Conservation (phyloP, 306 rosid genomes). For the Medicago lupulina region DNA sequence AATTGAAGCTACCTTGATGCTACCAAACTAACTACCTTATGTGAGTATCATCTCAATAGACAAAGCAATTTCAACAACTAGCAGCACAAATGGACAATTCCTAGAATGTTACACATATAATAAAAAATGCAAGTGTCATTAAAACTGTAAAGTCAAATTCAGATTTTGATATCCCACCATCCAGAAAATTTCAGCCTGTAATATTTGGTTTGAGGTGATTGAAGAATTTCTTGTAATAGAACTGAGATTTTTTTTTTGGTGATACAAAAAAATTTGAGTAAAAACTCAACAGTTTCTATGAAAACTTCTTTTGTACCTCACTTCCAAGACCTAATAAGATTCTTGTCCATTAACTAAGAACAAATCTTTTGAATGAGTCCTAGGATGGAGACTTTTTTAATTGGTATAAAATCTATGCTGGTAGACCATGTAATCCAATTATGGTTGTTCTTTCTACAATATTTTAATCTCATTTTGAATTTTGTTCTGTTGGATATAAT, state of each 20-base stretch:
- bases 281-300: no score
- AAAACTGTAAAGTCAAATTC: slow-evolving; percentile 14
- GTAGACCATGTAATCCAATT: not conserved
- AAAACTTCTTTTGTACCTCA: no score
- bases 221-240: no score
- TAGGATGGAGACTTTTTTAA: no score
- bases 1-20: not conserved
- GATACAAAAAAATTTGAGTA: no score
- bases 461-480: not conserved
- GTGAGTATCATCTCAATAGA: slow-evolving; percentile 10
- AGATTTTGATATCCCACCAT: slow-evolving; percentile 36
- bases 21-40: slow-evolving; percentile 34
- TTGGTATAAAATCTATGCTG: no score
- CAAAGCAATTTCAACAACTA: slow-evolving; percentile 43
- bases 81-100: not conserved
- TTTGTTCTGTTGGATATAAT: not conserved
- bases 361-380: no score
- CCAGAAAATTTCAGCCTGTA: not conserved
- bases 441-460: slow-evolving; percentile 1
- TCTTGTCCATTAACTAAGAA: no score
- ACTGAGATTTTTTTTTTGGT: no score
- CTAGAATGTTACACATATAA: slow-evolving; percentile 6
- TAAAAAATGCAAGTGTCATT: slow-evolving; percentile 26
- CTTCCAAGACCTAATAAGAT: no score
- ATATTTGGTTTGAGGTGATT: no score